phyloP scores from a whole-genome alignment of 164 flowering plant species.

The Pachysandra terminalis region DNA sequence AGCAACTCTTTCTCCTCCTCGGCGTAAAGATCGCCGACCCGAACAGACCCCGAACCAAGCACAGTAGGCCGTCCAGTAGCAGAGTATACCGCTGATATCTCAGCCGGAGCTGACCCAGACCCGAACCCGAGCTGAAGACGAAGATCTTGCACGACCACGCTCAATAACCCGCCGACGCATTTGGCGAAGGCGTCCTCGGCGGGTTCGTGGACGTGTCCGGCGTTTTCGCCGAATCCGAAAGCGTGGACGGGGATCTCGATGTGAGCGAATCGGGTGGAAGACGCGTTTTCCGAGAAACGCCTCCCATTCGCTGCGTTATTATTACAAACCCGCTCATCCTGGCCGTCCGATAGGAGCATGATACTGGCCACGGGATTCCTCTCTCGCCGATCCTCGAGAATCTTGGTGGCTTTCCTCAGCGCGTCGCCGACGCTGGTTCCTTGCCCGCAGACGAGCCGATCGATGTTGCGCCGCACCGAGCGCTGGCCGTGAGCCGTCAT shows the following conservation, averaged over 20 bases:
- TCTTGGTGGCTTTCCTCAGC: conserved; percentile 67
- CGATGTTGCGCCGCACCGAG: conserved; percentile 60
- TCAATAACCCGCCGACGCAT: conserved; percentile 78
- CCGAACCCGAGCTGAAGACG: conserved; percentile 55
- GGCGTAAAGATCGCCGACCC: conserved; percentile 81
- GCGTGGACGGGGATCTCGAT: conserved; percentile 84
- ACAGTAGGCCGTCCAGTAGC: conserved; percentile 43
- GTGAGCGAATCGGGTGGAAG: conserved; percentile 75
- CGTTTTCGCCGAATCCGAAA: conserved; percentile 39
- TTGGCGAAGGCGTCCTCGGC: conserved; percentile 78
- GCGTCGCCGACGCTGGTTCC: conserved; percentile 72
- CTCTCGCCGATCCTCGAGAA: conserved; percentile 84
- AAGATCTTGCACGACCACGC: conserved; percentile 85
- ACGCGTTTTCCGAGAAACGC: conserved; percentile 13
- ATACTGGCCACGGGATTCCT: conserved; percentile 85
- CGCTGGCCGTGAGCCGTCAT: conserved; percentile 79
- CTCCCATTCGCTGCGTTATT: conserved; percentile 23
- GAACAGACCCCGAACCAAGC: conserved; percentile 40
- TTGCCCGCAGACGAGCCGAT: conserved; percentile 57
- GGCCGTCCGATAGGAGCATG: conserved; percentile 84
- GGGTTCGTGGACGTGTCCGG: conserved; percentile 39
- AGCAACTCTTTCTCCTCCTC: conserved; percentile 84
- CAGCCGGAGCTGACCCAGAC: conserved; percentile 58
- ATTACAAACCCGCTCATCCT: conserved; percentile 35
- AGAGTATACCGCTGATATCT: conserved; percentile 65